A percentile compares a stretch with the other conserved stretches of the same genome.
phyloP scores from a whole-genome alignment of 331 rosid species.

The Telfairia occidentalis region DNA sequence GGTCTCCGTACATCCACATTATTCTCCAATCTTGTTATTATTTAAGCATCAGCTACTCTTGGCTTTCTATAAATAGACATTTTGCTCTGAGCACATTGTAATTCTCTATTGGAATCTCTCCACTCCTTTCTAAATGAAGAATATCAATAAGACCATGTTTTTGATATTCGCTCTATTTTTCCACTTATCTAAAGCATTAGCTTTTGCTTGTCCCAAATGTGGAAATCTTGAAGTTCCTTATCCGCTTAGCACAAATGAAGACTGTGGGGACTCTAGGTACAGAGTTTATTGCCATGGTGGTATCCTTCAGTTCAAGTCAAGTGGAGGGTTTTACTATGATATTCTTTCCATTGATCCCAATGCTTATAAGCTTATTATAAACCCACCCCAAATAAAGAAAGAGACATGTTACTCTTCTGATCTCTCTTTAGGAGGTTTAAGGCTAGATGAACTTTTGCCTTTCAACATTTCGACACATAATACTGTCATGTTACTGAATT shows the following conservation, averaged over 20 bases:
- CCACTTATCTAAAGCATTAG: conserved; percentile 17
- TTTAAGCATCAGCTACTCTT: background rate
- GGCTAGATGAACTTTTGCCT: conserved; percentile 49
- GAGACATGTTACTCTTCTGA: conserved; percentile 55
- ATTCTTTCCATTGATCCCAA: conserved; percentile 45
- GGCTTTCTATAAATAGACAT: conserved; percentile 32
- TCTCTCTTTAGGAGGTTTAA: conserved; percentile 37
- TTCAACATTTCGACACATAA: conserved; percentile 60
- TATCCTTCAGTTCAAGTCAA: conserved; percentile 51
- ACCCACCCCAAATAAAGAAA: conserved; percentile 35
- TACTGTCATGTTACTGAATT: conserved; percentile 64
- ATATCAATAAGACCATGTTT: conserved; percentile 16
- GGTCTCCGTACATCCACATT: background rate
- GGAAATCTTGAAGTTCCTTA: conserved; percentile 55
- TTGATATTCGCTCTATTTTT: conserved; percentile 21
- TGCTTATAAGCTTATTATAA: conserved; percentile 37
- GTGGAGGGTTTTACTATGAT: conserved; percentile 39
- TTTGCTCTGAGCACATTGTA: conserved; percentile 17
- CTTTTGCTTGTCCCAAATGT: conserved; percentile 45
- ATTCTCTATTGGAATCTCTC: conserved; percentile 7
- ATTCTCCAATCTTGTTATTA: background rate
- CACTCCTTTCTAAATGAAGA: background rate
- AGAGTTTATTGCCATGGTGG: conserved; percentile 44
- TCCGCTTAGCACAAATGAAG: conserved; percentile 58
- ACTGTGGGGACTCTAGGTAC: conserved; percentile 61